Evolutionary conservation across 1,284 basidiomycete genomes (phyloP).

Genomic region (Ustilago loliicola): DNA sequence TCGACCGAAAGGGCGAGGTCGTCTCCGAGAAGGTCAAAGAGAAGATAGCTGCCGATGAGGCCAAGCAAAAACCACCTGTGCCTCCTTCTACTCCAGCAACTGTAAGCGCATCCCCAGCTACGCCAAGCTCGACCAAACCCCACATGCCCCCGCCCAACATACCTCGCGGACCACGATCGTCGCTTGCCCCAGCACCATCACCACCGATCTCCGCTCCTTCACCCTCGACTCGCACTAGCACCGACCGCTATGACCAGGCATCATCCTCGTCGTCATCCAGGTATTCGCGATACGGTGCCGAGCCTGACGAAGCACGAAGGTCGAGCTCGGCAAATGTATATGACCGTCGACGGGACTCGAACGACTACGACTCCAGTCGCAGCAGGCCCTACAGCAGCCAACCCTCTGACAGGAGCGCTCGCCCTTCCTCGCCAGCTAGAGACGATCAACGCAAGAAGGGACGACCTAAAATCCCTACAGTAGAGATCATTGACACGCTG

Average conservation of each 20-base stretch:
- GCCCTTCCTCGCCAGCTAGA: background rate
- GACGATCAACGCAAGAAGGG: slow-evolving; percentile 1
- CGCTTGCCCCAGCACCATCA: slow-evolving; percentile 7
- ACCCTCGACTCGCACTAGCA: slow-evolving; percentile 9
- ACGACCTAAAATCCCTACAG: slow-evolving; percentile 18
- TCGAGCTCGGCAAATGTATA: slow-evolving; percentile 5
- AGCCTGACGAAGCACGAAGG: slow-evolving; percentile 13
- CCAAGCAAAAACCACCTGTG: slow-evolving; percentile 22
- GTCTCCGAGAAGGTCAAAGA: slow-evolving; percentile 33
- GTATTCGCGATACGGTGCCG: slow-evolving; percentile 8
- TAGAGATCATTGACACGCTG: slow-evolving; percentile 33
- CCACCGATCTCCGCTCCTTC: slow-evolving; percentile 6
- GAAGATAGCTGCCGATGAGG: slow-evolving; percentile 25
- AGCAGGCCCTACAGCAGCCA: slow-evolving; percentile 14
- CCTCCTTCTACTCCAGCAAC: background rate
- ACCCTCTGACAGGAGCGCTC: background rate
- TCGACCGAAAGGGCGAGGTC: slow-evolving; percentile 43
- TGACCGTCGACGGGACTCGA: slow-evolving; percentile 16
- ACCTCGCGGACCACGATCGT: slow-evolving; percentile 29
- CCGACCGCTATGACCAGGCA: slow-evolving; percentile 11
- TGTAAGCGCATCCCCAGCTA: slow-evolving; percentile 20
- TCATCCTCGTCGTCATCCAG: background rate
- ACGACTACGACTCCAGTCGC: slow-evolving; percentile 10
- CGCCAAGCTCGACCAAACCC: slow-evolving; percentile 23
- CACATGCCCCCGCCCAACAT: slow-evolving; percentile 39